phyloP scores from a whole-genome alignment of 2,329 filamentous ascomycete species.

The Nothomitra cinnamomea region DNA sequence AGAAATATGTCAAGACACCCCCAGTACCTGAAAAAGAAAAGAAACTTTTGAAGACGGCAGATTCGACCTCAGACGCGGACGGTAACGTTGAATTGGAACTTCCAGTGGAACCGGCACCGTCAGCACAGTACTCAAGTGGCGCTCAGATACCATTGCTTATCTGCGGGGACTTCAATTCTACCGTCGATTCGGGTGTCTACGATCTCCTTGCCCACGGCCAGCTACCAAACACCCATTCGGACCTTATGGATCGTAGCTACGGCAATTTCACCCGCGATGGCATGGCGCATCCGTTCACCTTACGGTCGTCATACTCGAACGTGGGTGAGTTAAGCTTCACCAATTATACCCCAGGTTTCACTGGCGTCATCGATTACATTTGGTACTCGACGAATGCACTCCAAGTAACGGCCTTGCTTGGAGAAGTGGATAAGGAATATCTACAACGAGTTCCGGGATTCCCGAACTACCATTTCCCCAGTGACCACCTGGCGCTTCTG shows the following conservation, averaged over 20 bases:
- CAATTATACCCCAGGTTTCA: slow-evolving; percentile 91
- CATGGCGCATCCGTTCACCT: slow-evolving; percentile 84
- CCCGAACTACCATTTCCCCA: slow-evolving; percentile 86
- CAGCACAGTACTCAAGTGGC: slow-evolving; percentile 69
- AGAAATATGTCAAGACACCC: slow-evolving; percentile 67
- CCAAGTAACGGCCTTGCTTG: slow-evolving; percentile 67
- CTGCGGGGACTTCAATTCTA: slow-evolving; percentile 94
- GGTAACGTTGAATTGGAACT: slow-evolving; percentile 30
- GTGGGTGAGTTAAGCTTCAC: slow-evolving; percentile 83
- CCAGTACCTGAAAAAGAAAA: slow-evolving; percentile 81
- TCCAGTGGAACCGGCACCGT: slow-evolving; percentile 53
- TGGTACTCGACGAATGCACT: slow-evolving; percentile 91
- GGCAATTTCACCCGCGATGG: slow-evolving; percentile 85
- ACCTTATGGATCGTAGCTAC: slow-evolving; percentile 68
- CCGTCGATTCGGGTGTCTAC: slow-evolving; percentile 72
- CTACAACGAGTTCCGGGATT: slow-evolving; percentile 78
- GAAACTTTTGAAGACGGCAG: slow-evolving; percentile 31
- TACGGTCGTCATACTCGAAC: slow-evolving; percentile 76
- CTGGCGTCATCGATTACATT: slow-evolving; percentile 87
- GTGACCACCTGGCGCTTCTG: slow-evolving; percentile 80
- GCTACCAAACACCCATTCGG: slow-evolving; percentile 60
- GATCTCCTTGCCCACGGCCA: slow-evolving; percentile 72
- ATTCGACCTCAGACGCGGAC: slow-evolving; percentile 30
- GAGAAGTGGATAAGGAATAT: slow-evolving; percentile 72
- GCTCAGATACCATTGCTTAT: slow-evolving; percentile 81